Evolutionary conservation across 1,284 basidiomycete species (phyloP).

Genomic region (Gomphus bonarii): DNA sequence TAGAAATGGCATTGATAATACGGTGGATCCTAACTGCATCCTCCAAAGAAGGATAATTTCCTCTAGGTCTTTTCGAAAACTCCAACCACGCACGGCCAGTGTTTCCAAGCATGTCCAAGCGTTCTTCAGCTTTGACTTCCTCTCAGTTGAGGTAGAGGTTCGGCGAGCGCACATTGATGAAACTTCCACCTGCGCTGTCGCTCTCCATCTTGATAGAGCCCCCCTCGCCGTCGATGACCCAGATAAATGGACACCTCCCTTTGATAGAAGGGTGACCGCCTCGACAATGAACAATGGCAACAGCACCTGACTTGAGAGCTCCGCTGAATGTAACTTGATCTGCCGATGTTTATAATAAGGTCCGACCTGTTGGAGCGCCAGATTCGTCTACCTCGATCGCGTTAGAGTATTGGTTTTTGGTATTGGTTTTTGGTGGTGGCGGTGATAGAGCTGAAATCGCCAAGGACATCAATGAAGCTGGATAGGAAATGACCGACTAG

Average conservation of each 20-base stretch:
- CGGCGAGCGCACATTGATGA: constrained; percentile 12
- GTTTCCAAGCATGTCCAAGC: not conserved
- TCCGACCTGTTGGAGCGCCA: too few relatives aligned
- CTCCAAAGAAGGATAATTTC: constrained; percentile 23
- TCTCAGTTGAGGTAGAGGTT: constrained; percentile 11
- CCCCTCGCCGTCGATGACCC: constrained; percentile 29
- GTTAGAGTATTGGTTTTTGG: too few relatives aligned
- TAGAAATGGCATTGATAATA: constrained; percentile 23
- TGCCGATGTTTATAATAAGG: too few relatives aligned
- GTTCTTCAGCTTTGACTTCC: not conserved
- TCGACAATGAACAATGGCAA: too few relatives aligned
- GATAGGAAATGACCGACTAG: too few relatives aligned
- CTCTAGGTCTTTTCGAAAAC: constrained; percentile 19
- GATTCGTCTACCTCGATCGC: too few relatives aligned
- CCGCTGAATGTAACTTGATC: too few relatives aligned
- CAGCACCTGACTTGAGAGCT: too few relatives aligned
- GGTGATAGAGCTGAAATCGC: too few relatives aligned
- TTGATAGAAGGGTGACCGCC: too few relatives aligned
- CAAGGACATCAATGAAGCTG: too few relatives aligned
- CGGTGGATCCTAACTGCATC: constrained; percentile 23
- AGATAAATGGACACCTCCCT: constrained; percentile 16
- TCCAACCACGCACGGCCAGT: constrained; percentile 18
- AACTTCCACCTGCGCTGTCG: constrained; percentile 13
- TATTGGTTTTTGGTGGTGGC: too few relatives aligned
- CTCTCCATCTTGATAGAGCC: constrained; percentile 23